Conservation (phyloP, 2,329 filamentous ascomycete genomes). For the Hypoxylon sp. region DNA sequence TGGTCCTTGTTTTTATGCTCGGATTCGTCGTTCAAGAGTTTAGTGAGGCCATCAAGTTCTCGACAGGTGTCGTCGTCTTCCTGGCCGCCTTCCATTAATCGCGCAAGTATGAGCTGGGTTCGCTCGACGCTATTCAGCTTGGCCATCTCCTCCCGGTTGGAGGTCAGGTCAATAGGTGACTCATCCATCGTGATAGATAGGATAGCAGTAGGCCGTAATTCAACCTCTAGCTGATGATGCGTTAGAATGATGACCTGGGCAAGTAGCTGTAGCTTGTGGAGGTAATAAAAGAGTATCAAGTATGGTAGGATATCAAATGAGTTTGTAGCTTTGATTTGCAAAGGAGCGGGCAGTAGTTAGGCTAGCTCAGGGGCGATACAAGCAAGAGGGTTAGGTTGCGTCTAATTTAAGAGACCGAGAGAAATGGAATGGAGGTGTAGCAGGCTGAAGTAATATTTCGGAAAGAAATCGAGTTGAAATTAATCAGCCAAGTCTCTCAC, state of each 20-base stretch:
- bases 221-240: neutral
- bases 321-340: slow-evolving; percentile 13
- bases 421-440: neutral
- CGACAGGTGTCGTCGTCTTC: slow-evolving; percentile 78
- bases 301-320: slow-evolving; percentile 12
- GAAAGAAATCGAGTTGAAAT: slow-evolving; percentile 1
- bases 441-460: neutral
- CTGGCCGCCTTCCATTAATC: slow-evolving; percentile 89
- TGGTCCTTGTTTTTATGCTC: slow-evolving; percentile 57
- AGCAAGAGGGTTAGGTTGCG: neutral
- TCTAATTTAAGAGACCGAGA: neutral
- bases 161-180: slow-evolving; percentile 41
- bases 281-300: slow-evolving; percentile 6
- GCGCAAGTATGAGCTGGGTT: slow-evolving; percentile 83
- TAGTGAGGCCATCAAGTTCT: slow-evolving; percentile 69
- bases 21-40: slow-evolving; percentile 68
- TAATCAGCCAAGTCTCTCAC: slow-evolving; percentile 4
- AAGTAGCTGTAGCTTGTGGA: neutral
- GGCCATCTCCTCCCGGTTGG: slow-evolving; percentile 45
- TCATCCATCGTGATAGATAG: slow-evolving; percentile 46
- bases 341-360: slow-evolving; percentile 1
- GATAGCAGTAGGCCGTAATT: neutral
- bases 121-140: slow-evolving; percentile 60
- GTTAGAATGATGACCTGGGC: neutral
- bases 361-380: neutral